phyloP scores from a whole-genome alignment of 192 early-diverging fungal species.

The Podila minutissima region DNA sequence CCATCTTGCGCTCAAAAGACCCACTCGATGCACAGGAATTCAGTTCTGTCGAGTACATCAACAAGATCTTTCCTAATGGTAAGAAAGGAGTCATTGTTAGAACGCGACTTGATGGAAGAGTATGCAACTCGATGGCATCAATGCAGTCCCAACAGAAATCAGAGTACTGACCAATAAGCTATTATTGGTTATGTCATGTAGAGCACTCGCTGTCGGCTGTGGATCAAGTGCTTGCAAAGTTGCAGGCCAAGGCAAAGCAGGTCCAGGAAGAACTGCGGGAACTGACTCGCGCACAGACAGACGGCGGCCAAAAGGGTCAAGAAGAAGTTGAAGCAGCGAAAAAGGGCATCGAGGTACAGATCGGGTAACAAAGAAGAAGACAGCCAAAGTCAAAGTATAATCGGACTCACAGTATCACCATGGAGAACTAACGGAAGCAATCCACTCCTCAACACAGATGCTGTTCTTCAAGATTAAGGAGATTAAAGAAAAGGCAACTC shows the following conservation, averaged over 20 bases:
- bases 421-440: not conserved
- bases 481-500: conserved; percentile 86
- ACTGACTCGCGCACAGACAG: conserved; percentile 78
- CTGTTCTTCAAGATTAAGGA: conserved; percentile 83
- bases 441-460: conserved; percentile 55
- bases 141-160: not conserved
- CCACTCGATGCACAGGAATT: conserved; percentile 78
- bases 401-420: too few species aligned
- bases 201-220: conserved; percentile 72
- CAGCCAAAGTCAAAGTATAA: not conserved
- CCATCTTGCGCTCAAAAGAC: conserved; percentile 65
- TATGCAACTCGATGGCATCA: not conserved
- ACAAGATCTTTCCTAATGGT: conserved; percentile 84
- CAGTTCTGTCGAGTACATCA: conserved; percentile 80
- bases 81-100: conserved; percentile 1
- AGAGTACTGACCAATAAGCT: not conserved
- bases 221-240: conserved; percentile 71
- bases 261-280: conserved; percentile 74
- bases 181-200: conserved; percentile 15
- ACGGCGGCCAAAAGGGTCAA: conserved; percentile 64
- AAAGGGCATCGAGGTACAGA: conserved; percentile 74
- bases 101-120: not conserved
- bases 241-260: conserved; percentile 65
- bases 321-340: conserved; percentile 77
- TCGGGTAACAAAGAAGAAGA: conserved; percentile 1